Conservation (phyloP, 768 basidiomycete species). For the Suillus ampliporus region DNA sequence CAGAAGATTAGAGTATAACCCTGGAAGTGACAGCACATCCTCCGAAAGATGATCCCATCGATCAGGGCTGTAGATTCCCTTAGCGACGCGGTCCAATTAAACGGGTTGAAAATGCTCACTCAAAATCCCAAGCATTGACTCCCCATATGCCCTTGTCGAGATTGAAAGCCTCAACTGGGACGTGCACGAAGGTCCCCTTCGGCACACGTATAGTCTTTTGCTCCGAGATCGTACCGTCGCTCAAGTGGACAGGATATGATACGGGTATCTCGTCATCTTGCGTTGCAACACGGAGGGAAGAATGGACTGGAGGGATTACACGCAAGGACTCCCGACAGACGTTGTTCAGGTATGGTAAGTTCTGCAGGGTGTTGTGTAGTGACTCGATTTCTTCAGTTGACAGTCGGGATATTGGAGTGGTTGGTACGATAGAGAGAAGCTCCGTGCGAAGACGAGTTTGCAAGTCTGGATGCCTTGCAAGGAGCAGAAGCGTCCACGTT, state of each 20-base stretch:
- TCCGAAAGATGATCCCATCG: constrained; percentile 82
- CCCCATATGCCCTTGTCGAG: constrained; percentile 83
- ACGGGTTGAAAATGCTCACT: constrained; percentile 49
- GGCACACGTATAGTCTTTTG: constrained; percentile 53
- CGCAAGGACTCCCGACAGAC: constrained; percentile 78
- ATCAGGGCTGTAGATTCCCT: constrained; percentile 61
- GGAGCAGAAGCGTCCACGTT: constrained; percentile 82
- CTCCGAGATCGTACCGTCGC: constrained; percentile 51
- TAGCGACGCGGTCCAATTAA: not conserved
- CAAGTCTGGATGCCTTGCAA: constrained; percentile 67
- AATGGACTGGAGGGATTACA: constrained; percentile 82
- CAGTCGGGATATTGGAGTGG: constrained; percentile 48
- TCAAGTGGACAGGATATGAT: constrained; percentile 60
- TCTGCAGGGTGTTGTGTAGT: constrained; percentile 57
- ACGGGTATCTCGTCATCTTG: constrained; percentile 81
- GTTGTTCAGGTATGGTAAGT: constrained; percentile 76
- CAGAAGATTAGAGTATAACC: constrained; percentile 71
- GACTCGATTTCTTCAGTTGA: constrained; percentile 71
- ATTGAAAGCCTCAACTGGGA: constrained; percentile 82
- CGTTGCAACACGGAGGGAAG: constrained; percentile 78
- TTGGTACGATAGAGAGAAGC: constrained; percentile 52
- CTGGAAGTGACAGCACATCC: constrained; percentile 66
- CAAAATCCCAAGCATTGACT: constrained; percentile 79
- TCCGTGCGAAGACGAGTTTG: constrained; percentile 79
- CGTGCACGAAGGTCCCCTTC: constrained; percentile 78